A percentile compares a stretch with the other conserved stretches of the same genome.
Conservation (phyloP, 768 basidiomycete genomes). For the Macrolepiota albuminosa region DNA sequence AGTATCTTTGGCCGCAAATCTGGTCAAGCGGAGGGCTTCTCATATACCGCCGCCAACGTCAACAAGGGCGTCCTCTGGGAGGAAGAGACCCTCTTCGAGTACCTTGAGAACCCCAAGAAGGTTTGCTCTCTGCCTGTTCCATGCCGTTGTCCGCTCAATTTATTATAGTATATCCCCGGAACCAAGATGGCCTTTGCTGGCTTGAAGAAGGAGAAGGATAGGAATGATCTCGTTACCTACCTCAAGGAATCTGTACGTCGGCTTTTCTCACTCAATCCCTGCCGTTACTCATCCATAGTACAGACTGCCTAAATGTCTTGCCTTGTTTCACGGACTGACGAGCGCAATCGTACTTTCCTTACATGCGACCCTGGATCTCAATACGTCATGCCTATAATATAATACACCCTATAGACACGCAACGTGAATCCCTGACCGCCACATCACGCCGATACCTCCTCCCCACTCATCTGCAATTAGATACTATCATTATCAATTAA, state of each 20-base stretch:
- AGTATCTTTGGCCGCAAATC: constrained; percentile 84
- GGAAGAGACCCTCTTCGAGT: constrained; percentile 89
- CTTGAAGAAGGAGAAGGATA: constrained; percentile 97
- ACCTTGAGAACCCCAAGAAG: constrained; percentile 97
- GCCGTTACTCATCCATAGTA: neutral
- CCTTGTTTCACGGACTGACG: neutral
- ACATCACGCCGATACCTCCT: constrained; percentile 7
- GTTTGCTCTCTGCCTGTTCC: constrained; percentile 28
- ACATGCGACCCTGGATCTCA: neutral
- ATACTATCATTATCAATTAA: constrained; percentile 10
- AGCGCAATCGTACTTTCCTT: neutral
- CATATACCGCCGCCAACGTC: constrained; percentile 92
- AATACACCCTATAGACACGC: constrained; percentile 8
- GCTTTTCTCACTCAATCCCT: neutral
- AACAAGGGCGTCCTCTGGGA: constrained; percentile 91
- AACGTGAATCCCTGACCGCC: neutral
- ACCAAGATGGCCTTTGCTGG: constrained; percentile 99
- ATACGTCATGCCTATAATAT: constrained; percentile 5
- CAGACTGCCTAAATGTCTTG: constrained; percentile 5
- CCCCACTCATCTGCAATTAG: constrained; percentile 9
- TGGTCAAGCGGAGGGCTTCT: constrained; percentile 81
- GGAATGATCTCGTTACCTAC: constrained; percentile 87
- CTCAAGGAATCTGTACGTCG: constrained; percentile 68
- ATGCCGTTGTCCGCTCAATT: neutral
- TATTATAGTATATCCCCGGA: constrained; percentile 79